Percentiles rank a stretch among this genome's conserved stretches.
Evolutionary conservation across 768 basidiomycete genomes (phyloP).

Genomic region (Coprinopsis marcescibilis): DNA sequence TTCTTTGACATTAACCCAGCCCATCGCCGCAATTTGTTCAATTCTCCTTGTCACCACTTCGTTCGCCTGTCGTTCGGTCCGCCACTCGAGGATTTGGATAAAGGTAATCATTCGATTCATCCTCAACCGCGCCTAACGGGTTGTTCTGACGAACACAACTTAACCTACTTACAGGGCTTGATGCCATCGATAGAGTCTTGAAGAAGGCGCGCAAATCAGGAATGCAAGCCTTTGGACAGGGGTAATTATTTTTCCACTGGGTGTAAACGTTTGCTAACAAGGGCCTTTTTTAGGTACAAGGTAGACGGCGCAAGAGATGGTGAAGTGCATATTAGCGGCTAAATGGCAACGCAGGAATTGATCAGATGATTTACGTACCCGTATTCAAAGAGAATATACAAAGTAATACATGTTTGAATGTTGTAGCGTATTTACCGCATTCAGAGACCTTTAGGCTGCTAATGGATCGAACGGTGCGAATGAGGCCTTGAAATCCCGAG

Average conservation of each 20-base stretch:
- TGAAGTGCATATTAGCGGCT: too few species aligned
- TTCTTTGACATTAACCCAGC: conserved; percentile 83
- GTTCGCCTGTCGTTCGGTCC: conserved; percentile 86
- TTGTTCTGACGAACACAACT: conserved; percentile 7
- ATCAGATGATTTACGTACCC: too few species aligned
- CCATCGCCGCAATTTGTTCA: conserved; percentile 84
- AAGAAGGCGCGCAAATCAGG: conserved; percentile 62
- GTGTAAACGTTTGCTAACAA: background rate
- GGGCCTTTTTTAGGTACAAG: conserved; percentile 25
- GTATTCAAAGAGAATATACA: too few species aligned
- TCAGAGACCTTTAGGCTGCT: too few species aligned
- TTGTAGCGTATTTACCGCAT: too few species aligned
- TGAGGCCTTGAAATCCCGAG: conserved; percentile 74
- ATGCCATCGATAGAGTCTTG: conserved; percentile 79
- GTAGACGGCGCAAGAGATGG: conserved; percentile 3
- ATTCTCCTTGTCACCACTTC: conserved; percentile 86
- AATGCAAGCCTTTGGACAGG: conserved; percentile 60
- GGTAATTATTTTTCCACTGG: conserved; percentile 27
- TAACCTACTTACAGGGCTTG: conserved; percentile 48
- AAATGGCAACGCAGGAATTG: too few species aligned
- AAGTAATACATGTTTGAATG: too few species aligned
- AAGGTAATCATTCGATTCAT: conserved; percentile 40
- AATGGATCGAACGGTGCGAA: conserved; percentile 71
- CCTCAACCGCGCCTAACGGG: conserved; percentile 2
- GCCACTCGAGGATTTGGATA: conserved; percentile 71